Evolutionary conservation across 2,329 filamentous ascomycete species (phyloP).

Genomic region (Colletotrichum agaves): DNA sequence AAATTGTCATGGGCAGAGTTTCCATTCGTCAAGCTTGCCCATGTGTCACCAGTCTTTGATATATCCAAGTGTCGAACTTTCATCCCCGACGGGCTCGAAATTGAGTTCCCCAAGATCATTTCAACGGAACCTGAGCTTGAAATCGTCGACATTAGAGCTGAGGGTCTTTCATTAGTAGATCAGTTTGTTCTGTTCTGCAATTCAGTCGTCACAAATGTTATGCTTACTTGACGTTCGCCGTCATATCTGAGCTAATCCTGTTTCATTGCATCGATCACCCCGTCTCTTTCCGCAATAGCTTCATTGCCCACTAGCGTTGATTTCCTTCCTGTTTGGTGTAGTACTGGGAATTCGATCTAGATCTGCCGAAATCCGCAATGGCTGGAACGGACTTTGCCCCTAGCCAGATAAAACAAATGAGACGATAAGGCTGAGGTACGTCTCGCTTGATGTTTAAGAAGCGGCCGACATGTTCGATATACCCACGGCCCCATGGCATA

Average conservation of each 20-base stretch:
- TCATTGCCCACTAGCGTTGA: neutral
- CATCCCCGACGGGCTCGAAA: neutral
- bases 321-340: neutral
- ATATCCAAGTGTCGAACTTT: neutral
- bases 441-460: neutral
- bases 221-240: conserved; percentile 1
- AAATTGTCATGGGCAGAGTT: conserved; percentile 9
- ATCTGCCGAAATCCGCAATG: neutral
- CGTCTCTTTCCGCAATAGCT: neutral
- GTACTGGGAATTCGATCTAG: neutral
- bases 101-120: neutral
- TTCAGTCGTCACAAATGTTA: neutral
- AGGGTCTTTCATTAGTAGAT: neutral
- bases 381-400: neutral
- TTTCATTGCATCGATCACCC: neutral
- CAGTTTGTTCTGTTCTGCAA: neutral
- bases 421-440: conserved; percentile 7
- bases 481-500: neutral
- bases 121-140: neutral
- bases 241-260: neutral
- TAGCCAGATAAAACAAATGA: neutral
- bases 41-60: neutral
- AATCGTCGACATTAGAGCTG: neutral
- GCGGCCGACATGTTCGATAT: neutral
- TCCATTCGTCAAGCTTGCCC: neutral